These are phyloP conservation scores for Vitis cinerea DNA, from an alignment of 164 flowering plant species.

Conservation along the genomic window DNA sequence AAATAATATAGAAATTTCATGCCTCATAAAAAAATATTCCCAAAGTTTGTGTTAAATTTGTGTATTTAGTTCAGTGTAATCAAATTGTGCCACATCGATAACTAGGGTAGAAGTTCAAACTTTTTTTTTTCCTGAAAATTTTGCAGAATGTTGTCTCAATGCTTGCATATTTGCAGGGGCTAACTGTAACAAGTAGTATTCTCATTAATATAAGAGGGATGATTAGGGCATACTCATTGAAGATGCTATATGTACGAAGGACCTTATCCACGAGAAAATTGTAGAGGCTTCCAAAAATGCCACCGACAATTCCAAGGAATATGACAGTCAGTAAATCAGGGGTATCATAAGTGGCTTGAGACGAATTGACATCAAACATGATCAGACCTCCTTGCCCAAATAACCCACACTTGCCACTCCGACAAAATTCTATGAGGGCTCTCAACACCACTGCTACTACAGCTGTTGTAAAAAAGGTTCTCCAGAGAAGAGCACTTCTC, in stretches of 20 bases:
- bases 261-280: conserved; percentile 81
- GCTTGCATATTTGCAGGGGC: no score
- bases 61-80: no score
- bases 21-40: no score
- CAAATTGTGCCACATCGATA: no score
- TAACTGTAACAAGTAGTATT: no score
- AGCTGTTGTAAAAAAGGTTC: conserved; percentile 93
- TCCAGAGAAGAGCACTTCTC: conserved; percentile 98
- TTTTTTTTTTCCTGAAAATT: no score
- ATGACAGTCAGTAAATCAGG: conserved; percentile 66
- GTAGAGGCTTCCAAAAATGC: conserved; percentile 85
- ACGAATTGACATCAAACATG: conserved; percentile 78
- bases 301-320: conserved; percentile 74
- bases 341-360: conserved; percentile 37
- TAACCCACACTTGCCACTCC: conserved; percentile 74
- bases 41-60: no score
- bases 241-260: conserved; percentile 72
- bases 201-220: background rate
- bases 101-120: no score
- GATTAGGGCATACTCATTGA: conserved; percentile 63
- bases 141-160: no score
- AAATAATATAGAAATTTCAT: no score
- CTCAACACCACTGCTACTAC: conserved; percentile 80
- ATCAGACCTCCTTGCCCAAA: conserved; percentile 94
- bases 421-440: conserved; percentile 62